Evolutionary conservation across 352 stramenopile genomes (phyloP).

Genomic region (Pelagophyceae sp.): DNA sequence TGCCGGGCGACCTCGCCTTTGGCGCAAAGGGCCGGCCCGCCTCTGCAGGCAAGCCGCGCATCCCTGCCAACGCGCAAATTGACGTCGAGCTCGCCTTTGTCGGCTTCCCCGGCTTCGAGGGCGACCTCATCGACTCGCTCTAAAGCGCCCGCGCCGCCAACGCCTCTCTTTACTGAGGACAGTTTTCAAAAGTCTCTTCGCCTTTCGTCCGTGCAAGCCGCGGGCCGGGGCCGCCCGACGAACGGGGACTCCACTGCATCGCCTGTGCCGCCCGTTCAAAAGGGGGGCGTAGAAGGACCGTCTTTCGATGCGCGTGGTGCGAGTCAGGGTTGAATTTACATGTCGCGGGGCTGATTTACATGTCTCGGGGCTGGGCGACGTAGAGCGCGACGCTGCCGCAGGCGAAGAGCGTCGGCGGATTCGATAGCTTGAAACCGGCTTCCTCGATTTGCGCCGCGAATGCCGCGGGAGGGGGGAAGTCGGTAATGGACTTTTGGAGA

Average conservation of each 20-base stretch:
- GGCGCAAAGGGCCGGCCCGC: background rate
- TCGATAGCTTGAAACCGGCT: conserved; percentile 41
- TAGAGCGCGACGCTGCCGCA: conserved; percentile 51
- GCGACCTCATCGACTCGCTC: background rate
- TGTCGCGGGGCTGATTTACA: too few relatives aligned
- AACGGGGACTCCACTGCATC: too few relatives aligned
- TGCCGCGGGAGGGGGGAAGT: conserved; percentile 49
- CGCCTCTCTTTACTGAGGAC: too few relatives aligned
- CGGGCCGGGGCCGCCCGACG: too few relatives aligned
- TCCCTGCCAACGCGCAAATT: background rate
- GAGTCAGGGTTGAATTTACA: too few relatives aligned
- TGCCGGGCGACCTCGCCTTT: conserved; percentile 13
- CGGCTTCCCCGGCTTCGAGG: conserved; percentile 19
- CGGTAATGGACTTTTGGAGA: conserved; percentile 58
- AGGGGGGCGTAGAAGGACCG: too few relatives aligned
- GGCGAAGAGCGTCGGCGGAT: conserved; percentile 44
- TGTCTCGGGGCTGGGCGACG: too few relatives aligned
- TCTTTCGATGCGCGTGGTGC: too few relatives aligned
- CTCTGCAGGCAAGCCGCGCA: conserved; percentile 12
- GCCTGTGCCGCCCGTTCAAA: too few relatives aligned
- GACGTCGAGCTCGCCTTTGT: conserved; percentile 8
- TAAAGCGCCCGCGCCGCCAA: too few relatives aligned
- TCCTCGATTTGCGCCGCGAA: conserved; percentile 47
- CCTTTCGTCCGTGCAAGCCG: too few relatives aligned
- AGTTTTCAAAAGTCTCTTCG: too few relatives aligned